Base-by-base conservation (phyloP, 2,329 filamentous ascomycete species). In the Sporothrix curviconia region DNA sequence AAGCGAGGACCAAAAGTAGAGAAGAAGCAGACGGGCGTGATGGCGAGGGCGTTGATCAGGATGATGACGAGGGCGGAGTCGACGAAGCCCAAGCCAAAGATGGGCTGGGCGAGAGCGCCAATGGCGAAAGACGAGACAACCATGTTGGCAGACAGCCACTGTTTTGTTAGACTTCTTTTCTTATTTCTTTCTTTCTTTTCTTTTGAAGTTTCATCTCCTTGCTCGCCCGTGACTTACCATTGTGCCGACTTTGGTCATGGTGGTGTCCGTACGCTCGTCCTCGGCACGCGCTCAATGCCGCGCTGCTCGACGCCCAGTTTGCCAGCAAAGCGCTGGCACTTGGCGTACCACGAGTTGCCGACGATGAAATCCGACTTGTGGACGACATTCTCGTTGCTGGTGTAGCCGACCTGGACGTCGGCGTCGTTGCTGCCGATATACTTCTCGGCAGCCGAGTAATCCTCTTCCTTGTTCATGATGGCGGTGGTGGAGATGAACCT, bases 61-160 rank as follows among this genome's bases (percentile, higher is more conserved):
- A 92, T 69, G 59, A 88, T 85, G 32, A 84, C 80, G 46, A 92
- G 72, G 34, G 87, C 82, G 7, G 85, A 83, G 66, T 92, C 89
- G 50, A 86, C 75, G 63, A 89, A 91, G 9, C 87, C 87, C 8
- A 92, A 78, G 8, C 71, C 71, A 71, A 90, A 92, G 24, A 89
- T 71, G 8, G 83, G 79, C n/a, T 83, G 78, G 1, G 81, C 85
- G 6, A 88, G 79, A 17, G 87, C 81, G 46, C 87, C 89, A 57
- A 91, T 85, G 50, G 89, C 87, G 66, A 91, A 90, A 14, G 85
- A 85, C 24, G 83, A 86, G 49, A 90, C 84, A 55, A 88, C 85
- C 84, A 91, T 84, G 71, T 91, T 91, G 65, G 86, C 86, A 1
- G 86, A 85, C 44, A 89, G 75, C 87, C 87, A 91, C 84, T 87